Percentiles rank a stretch among this genome's conserved stretches.
Evolutionary conservation across 2,329 filamentous ascomycete species (phyloP).

Genomic region (Bipolaris sorokiniana): DNA sequence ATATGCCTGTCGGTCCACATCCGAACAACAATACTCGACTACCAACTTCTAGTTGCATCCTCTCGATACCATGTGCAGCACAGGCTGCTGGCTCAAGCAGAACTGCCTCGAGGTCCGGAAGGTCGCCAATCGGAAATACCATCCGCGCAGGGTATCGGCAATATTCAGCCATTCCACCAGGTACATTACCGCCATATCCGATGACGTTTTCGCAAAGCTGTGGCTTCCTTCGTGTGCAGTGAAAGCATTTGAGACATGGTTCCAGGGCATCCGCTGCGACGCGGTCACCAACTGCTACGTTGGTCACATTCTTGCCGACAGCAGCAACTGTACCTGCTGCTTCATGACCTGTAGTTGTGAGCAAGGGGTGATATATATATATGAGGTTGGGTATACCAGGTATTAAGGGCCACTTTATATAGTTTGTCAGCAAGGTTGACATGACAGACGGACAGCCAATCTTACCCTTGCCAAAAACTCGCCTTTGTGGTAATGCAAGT

Average conservation of each 20-base stretch:
- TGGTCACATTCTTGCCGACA: slow-evolving; percentile 64
- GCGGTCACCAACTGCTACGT: slow-evolving; percentile 66
- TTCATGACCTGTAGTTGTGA: slow-evolving; percentile 61
- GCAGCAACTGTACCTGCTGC: slow-evolving; percentile 70
- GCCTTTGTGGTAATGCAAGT: slow-evolving; percentile 36
- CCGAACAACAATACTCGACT: slow-evolving; percentile 71
- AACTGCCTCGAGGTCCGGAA: slow-evolving; percentile 71
- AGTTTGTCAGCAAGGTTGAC: not conserved
- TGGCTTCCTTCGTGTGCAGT: slow-evolving; percentile 71
- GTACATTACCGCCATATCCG: slow-evolving; percentile 70
- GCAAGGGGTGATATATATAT: not conserved
- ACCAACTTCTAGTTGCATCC: slow-evolving; percentile 70
- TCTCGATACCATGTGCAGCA: slow-evolving; percentile 72
- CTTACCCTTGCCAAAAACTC: slow-evolving; percentile 32
- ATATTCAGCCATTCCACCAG: slow-evolving; percentile 77
- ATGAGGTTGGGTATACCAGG: slow-evolving; percentile 21
- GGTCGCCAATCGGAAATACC: slow-evolving; percentile 70
- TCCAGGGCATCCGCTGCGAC: slow-evolving; percentile 68
- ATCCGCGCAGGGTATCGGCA: slow-evolving; percentile 61
- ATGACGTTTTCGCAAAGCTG: slow-evolving; percentile 73
- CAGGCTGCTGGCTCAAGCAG: slow-evolving; percentile 74
- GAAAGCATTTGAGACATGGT: slow-evolving; percentile 74
- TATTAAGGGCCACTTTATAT: slow-evolving; percentile 31
- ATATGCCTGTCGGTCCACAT: slow-evolving; percentile 69
- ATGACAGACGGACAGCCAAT: not conserved